phyloP scores from a whole-genome alignment of 2,329 filamentous ascomycete genomes.

The Fusarium penzigii region DNA sequence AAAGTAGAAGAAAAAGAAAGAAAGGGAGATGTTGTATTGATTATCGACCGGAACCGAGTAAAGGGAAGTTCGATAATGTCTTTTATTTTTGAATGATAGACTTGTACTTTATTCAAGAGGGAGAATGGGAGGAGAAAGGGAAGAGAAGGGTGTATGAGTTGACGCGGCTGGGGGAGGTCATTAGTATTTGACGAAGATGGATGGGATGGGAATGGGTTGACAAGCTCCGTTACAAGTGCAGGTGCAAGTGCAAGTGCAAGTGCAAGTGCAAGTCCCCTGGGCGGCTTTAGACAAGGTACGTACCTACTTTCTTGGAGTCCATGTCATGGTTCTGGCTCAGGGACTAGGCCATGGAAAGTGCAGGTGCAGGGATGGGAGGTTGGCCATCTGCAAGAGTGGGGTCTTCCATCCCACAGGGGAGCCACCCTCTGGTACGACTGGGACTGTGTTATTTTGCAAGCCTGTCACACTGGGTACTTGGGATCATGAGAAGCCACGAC shows the following conservation, averaged over 20 bases:
- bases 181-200: slow-evolving; percentile 20
- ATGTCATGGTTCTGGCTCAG: background rate
- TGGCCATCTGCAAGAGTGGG: slow-evolving; percentile 1
- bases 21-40: slow-evolving; percentile 8
- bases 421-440: slow-evolving; percentile 26
- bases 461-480: slow-evolving; percentile 21
- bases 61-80: no score
- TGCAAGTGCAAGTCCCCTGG: no score
- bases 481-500: background rate
- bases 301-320: no score
- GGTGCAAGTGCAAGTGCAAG: no score
- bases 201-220: slow-evolving; percentile 5
- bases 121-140: slow-evolving; percentile 1
- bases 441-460: slow-evolving; percentile 3
- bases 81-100: no score
- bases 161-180: slow-evolving; percentile 19
- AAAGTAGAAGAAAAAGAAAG: slow-evolving; percentile 1
- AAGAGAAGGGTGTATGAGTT: slow-evolving; percentile 2
- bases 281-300: no score
- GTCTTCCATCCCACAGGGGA: slow-evolving; percentile 13
- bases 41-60: no score
- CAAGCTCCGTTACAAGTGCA: no score
- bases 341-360: slow-evolving; percentile 6
- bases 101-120: background rate
- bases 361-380: background rate